A percentile compares a stretch with the other conserved stretches of the same genome.
These are phyloP conservation scores for Leccinellum rugosiceps DNA, from an alignment of 768 basidiomycete species.

Conservation along the genomic window DNA sequence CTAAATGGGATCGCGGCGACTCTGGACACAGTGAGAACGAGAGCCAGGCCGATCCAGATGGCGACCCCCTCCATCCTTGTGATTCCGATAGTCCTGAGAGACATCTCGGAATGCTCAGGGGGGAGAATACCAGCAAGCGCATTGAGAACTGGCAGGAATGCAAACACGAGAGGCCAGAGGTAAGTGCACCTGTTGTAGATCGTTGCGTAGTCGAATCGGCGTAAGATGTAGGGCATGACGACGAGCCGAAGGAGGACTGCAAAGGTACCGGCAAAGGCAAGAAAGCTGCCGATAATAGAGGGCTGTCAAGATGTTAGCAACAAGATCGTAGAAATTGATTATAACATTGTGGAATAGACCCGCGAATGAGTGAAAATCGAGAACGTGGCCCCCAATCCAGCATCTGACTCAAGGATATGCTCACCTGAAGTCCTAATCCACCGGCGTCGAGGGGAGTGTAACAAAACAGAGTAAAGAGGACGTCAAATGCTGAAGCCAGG, in stretches of 20 bases:
- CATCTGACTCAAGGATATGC: neutral
- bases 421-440: conserved; percentile 46
- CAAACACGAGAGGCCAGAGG: conserved; percentile 5
- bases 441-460: neutral
- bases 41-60: conserved; percentile 48
- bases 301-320: conserved; percentile 31
- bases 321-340: conserved; percentile 11
- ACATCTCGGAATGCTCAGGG: neutral
- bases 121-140: neutral
- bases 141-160: conserved; percentile 4
- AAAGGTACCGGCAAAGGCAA: conserved; percentile 47
- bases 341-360: neutral
- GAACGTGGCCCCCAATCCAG: neutral
- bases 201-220: conserved; percentile 7
- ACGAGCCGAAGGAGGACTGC: conserved; percentile 47
- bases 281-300: conserved; percentile 52
- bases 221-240: conserved; percentile 38
- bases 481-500: neutral
- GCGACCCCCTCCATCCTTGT: conserved; percentile 5
- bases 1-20: conserved; percentile 32
- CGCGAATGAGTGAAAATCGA: neutral
- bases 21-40: conserved; percentile 37
- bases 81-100: neutral
- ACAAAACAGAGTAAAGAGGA: neutral
- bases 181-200: conserved; percentile 4